phyloP scores from a whole-genome alignment of 106 monocot species.

The Gastrodia elata region DNA sequence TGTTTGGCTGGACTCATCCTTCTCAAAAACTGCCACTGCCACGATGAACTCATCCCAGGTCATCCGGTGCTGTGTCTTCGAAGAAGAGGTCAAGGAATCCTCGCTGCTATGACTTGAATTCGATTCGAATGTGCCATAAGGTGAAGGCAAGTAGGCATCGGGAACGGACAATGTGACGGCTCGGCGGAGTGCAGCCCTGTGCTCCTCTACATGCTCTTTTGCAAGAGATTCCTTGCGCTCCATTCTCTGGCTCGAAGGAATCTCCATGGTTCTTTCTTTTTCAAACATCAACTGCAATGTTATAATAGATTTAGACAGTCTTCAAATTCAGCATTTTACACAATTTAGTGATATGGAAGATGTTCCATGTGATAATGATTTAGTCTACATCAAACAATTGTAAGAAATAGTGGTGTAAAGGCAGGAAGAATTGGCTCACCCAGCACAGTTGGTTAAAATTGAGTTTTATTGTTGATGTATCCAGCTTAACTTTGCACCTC shows the following conservation, averaged over 20 bases:
- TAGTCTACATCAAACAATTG: too few relatives aligned
- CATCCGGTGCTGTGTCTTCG: conserved; percentile 22
- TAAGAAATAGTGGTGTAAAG: too few relatives aligned
- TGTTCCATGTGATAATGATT: too few relatives aligned
- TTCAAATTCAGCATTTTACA: too few relatives aligned
- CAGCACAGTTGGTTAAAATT: too few relatives aligned
- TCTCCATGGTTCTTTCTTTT: conserved; percentile 43
- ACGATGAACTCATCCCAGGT: conserved; percentile 74
- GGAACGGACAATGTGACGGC: conserved; percentile 71
- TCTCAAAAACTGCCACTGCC: conserved; percentile 48
- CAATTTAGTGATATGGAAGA: too few relatives aligned
- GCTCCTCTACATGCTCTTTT: conserved; percentile 61
- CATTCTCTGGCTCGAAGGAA: conserved; percentile 70
- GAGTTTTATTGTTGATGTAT: too few relatives aligned
- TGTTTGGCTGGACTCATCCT: conserved; percentile 46
- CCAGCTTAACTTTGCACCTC: too few relatives aligned
- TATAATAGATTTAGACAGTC: not conserved
- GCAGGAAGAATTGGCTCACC: too few relatives aligned
- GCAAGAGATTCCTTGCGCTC: conserved; percentile 46
- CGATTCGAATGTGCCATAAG: conserved; percentile 70
- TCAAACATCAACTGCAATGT: conserved; percentile 67
- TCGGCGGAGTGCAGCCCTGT: conserved; percentile 62
- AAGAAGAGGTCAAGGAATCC: conserved; percentile 13
- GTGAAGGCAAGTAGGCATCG: conserved; percentile 46
- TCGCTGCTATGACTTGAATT: conserved; percentile 10